phyloP scores from a whole-genome alignment of 495 filamentous ascomycete genomes.

The Penicillium psychrofluorescens region DNA sequence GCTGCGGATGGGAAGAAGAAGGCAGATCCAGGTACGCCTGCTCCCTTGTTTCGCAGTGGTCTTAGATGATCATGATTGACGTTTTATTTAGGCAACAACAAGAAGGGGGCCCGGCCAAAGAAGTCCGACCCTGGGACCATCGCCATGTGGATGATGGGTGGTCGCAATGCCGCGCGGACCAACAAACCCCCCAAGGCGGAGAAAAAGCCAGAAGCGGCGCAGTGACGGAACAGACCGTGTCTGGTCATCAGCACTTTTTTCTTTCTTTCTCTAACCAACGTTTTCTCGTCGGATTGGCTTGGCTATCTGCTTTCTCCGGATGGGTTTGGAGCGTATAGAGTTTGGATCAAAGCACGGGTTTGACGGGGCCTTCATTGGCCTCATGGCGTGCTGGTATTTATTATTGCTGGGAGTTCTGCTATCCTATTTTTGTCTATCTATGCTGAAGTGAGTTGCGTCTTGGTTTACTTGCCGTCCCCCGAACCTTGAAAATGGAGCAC shows the following conservation, averaged over 20 bases:
- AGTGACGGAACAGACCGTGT: neutral
- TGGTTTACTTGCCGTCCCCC: too few relatives aligned
- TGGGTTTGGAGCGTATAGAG: too few relatives aligned
- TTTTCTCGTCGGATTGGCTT: too few relatives aligned
- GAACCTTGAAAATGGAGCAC: too few relatives aligned
- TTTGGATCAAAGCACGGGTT: too few relatives aligned
- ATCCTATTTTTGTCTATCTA: too few relatives aligned
- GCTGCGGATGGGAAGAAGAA: slow-evolving; percentile 30
- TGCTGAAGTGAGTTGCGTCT: too few relatives aligned
- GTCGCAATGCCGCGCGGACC: slow-evolving; percentile 12
- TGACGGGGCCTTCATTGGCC: too few relatives aligned
- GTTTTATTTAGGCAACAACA: slow-evolving; percentile 12
- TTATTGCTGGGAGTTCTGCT: too few relatives aligned
- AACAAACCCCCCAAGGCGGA: slow-evolving; percentile 27
- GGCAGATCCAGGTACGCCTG: slow-evolving; percentile 3
- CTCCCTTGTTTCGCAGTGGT: neutral
- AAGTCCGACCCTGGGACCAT: slow-evolving; percentile 18
- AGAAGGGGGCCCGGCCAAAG: slow-evolving; percentile 2
- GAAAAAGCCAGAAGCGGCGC: slow-evolving; percentile 28
- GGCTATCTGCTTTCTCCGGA: too few relatives aligned
- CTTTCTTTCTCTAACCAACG: neutral
- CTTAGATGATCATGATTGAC: slow-evolving; percentile 2
- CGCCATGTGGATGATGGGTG: slow-evolving; percentile 33
- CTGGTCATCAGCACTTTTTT: neutral
- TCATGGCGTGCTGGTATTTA: too few relatives aligned